Base-by-base conservation (phyloP, 495 filamentous ascomycete genomes). In the Amniculicola lignicola region DNA sequence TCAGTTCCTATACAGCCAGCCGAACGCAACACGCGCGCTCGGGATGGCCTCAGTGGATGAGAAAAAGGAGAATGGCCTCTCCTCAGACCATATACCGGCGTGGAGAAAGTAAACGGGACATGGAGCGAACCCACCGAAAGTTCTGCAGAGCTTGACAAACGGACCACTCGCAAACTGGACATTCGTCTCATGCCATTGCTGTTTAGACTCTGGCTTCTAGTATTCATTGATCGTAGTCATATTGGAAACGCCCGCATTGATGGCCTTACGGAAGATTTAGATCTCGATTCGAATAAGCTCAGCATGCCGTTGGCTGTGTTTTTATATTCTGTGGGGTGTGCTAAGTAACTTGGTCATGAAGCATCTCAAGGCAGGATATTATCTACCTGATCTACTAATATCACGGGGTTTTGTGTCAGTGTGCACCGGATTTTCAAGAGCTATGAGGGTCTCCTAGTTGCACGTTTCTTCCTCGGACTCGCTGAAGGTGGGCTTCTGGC, bases 151-250 rank as follows among this genome's bases (percentile, higher is more conserved):
- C 46, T 70, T 6, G 65, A 72, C 46, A 52, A 65, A 38, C 51
- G 58, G 21, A 70, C 73, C 39, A 70, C 61, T 5, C 51, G 66
- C 21, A 69, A 68, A 23, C 64, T 72, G 35, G 75, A 75, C 59
- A 38, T 59, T 15, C 71, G 72, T 43, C 70, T 78, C 43, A 46
- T 78, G 42, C 75, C 75, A 12, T 79, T 70, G 75, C 69, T 79
- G 6, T 79, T 78, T 54, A 68, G 69, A 4, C 68, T 79, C 51
- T 79, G 74, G 74, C 70, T 78, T 27, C 65, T 77, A n/a, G 71
- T 74, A 25, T 79, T 77, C 65, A 78, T 81, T 35, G 78, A 81
- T 54, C 67, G 76, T 24, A 69, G 61, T 62, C 79, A 80, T 50
- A 79, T 79, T 42, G 77, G 76, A 39, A 76, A 75, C 47, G 72